A percentile compares a stretch with the other conserved stretches of the same genome.
phyloP scores from a whole-genome alignment of 805 yeast species.

The Lachancea mirantina region DNA sequence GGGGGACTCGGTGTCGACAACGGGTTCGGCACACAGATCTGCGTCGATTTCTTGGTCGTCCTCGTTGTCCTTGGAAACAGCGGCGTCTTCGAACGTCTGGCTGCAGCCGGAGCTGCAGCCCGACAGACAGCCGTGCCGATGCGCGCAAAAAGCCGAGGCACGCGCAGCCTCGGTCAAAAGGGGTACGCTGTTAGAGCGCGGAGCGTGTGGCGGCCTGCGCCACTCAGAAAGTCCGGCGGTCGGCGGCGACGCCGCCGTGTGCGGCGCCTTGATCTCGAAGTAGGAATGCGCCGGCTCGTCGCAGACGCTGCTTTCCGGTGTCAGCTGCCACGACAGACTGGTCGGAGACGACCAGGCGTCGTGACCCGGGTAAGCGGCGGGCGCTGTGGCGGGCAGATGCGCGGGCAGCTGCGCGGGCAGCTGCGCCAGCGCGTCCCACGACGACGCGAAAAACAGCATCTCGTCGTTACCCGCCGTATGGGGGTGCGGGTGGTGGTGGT shows the following conservation, averaged over 20 bases:
- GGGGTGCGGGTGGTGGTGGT: background rate
- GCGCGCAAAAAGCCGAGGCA: too few species aligned
- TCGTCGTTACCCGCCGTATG: conserved; percentile 5
- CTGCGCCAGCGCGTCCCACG: conserved; percentile 1
- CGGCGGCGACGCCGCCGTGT: background rate
- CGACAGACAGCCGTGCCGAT: too few species aligned
- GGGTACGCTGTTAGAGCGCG: too few species aligned
- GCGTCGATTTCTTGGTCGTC: conserved; percentile 3
- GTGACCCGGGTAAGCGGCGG: too few species aligned
- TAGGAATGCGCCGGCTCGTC: conserved; percentile 1
- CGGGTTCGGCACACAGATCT: background rate
- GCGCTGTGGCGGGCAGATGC: background rate
- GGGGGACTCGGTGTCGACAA: background rate
- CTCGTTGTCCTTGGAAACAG: conserved; percentile 4
- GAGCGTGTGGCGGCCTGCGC: too few species aligned
- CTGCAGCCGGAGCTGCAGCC: too few species aligned
- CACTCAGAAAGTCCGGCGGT: too few species aligned
- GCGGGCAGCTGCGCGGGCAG: conserved; percentile 1
- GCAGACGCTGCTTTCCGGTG: conserved; percentile 4
- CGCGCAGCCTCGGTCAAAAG: too few species aligned
- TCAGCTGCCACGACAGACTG: conserved; percentile 4
- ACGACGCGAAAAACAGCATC: conserved; percentile 3
- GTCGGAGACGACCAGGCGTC: background rate
- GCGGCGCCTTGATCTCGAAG: conserved; percentile 1
- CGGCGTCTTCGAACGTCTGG: too few species aligned